These are phyloP conservation scores for Cytospora paraplurivora DNA, from an alignment of 2,329 filamentous ascomycete species.

Conservation along the genomic window DNA sequence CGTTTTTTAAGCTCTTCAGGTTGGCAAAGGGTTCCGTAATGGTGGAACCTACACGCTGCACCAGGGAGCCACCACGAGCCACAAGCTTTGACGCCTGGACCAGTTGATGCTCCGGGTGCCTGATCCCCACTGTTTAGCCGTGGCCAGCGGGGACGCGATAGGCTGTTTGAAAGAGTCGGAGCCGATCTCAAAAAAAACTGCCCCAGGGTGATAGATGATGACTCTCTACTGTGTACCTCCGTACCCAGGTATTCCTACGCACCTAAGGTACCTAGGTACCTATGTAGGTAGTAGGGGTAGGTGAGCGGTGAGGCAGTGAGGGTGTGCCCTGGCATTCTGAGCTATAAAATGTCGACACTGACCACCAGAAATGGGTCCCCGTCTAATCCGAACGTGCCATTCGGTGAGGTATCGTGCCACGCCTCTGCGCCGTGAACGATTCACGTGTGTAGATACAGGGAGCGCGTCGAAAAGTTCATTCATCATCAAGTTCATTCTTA, in stretches of 20 bases:
- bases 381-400: background rate
- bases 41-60: background rate
- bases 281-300: no score
- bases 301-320: background rate
- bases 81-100: background rate
- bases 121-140: slow-evolving; percentile 2
- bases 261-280: no score
- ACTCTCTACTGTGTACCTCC: no score
- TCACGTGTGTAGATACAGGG: no score
- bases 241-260: no score
- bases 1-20: background rate
- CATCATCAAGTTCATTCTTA: no score
- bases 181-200: background rate
- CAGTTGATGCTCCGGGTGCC: background rate
- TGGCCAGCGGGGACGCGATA: background rate
- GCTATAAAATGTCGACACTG: background rate
- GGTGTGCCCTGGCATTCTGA: background rate
- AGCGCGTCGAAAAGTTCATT: background rate
- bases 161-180: background rate
- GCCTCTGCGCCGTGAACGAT: background rate
- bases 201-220: background rate
- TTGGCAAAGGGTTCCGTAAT: background rate
- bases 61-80: background rate
- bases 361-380: background rate
- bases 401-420: background rate